A percentile compares a stretch with the other conserved stretches of the same genome.
phyloP scores from a whole-genome alignment of 768 basidiomycete genomes.

The Neoboletus subvelutipes region DNA sequence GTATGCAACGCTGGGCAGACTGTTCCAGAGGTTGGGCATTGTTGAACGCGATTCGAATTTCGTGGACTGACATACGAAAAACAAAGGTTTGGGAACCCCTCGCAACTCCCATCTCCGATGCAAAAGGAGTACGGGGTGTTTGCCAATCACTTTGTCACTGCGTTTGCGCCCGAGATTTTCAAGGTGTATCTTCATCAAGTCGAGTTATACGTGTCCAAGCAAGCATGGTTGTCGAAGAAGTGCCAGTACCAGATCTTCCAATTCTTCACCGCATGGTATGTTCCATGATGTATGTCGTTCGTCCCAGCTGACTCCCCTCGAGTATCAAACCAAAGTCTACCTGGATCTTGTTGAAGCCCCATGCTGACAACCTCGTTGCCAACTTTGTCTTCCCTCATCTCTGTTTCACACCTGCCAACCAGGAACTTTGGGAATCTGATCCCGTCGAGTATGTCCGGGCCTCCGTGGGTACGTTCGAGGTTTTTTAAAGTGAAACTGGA shows the following conservation, averaged over 20 bases:
- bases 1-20: conserved; percentile 70
- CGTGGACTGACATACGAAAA: conserved; percentile 6
- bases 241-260: conserved; percentile 81
- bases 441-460: conserved; percentile 80
- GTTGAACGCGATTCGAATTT: background rate
- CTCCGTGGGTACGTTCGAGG: conserved; percentile 56
- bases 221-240: conserved; percentile 79
- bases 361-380: conserved; percentile 74
- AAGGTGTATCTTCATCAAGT: conserved; percentile 67
- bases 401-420: conserved; percentile 67
- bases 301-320: conserved; percentile 15
- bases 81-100: conserved; percentile 78
- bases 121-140: conserved; percentile 69
- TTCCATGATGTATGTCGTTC: background rate
- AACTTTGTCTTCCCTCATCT: conserved; percentile 85
- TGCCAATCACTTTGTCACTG: conserved; percentile 71
- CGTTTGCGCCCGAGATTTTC: conserved; percentile 86
- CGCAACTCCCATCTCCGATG: conserved; percentile 75
- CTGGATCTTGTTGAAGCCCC: conserved; percentile 85
- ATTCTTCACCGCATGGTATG: conserved; percentile 87
- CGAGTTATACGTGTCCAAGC: conserved; percentile 69
- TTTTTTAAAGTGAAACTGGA: background rate
- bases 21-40: conserved; percentile 65
- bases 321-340: conserved; percentile 94
- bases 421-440: conserved; percentile 76